Conservation (phyloP, 2,329 filamentous ascomycete genomes). For the Leptographium lundbergii region DNA sequence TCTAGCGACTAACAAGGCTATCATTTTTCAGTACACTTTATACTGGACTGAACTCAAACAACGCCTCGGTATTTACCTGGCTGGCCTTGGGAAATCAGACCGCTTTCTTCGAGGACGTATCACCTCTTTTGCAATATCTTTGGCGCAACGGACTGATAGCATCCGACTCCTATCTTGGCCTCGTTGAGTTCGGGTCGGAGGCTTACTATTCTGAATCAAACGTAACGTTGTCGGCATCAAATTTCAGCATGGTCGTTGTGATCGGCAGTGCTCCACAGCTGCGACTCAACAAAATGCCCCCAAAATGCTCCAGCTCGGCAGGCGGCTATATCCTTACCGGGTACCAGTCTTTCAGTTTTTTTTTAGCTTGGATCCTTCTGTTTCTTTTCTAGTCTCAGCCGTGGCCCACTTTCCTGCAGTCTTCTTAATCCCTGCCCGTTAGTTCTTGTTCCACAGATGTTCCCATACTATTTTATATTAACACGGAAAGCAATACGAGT, state of each 20-base stretch:
- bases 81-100: background rate
- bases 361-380: background rate
- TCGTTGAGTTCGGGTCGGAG: conserved; percentile 2
- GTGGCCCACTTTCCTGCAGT: background rate
- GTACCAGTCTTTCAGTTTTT: background rate
- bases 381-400: background rate
- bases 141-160: conserved; percentile 1
- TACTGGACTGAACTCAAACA: background rate
- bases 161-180: background rate
- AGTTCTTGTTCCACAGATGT: background rate
- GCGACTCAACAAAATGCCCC: background rate
- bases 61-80: conserved; percentile 1
- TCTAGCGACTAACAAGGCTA: background rate
- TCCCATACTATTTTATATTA: background rate
- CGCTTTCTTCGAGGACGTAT: background rate
- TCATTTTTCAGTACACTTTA: background rate
- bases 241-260: background rate
- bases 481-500: background rate
- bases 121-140: conserved; percentile 5
- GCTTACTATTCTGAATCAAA: background rate
- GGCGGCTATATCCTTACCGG: background rate
- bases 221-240: conserved; percentile 1
- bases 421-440: background rate
- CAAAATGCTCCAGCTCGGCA: background rate
- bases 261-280: background rate